phyloP scores from a whole-genome alignment of 306 rosid species.

The Prinsepia uniflora region DNA sequence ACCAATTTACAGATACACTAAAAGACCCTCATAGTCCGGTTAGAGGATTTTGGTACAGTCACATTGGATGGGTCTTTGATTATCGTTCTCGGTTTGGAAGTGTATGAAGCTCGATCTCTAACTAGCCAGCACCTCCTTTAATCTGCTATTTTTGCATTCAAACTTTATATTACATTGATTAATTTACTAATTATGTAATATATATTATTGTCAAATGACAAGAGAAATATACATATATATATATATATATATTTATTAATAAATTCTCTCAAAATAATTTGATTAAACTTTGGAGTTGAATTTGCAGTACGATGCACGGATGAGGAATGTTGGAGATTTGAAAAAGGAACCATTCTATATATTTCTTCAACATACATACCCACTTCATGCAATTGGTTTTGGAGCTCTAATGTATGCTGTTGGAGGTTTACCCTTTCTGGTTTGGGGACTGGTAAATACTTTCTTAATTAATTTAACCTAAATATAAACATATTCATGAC shows the following conservation, averaged over 20 bases:
- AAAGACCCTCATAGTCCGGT: slow-evolving; percentile 85
- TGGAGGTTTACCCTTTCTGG: slow-evolving; percentile 78
- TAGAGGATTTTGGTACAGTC: slow-evolving; percentile 90
- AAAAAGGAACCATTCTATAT: slow-evolving; percentile 60
- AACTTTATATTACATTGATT: not conserved
- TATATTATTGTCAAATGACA: no score
- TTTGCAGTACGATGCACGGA: slow-evolving; percentile 61
- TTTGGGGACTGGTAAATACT: slow-evolving; percentile 77
- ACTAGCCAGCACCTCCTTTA: not conserved
- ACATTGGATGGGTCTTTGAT: slow-evolving; percentile 80
- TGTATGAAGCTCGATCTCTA: slow-evolving; percentile 32
- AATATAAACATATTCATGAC: no score
- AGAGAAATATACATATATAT: no score
- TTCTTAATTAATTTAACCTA: not conserved
- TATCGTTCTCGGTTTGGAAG: slow-evolving; percentile 42
- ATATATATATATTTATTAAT: no score
- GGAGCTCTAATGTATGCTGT: slow-evolving; percentile 54
- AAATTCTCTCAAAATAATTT: not conserved
- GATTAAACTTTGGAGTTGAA: not conserved
- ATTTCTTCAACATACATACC: slow-evolving; percentile 53
- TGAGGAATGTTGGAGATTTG: slow-evolving; percentile 66
- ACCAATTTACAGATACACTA: slow-evolving; percentile 73
- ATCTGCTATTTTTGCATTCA: not conserved
- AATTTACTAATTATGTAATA: no score
- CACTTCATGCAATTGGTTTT: slow-evolving; percentile 65